Conservation (phyloP, 257 asterid species). For the Gentiana straminea region DNA sequence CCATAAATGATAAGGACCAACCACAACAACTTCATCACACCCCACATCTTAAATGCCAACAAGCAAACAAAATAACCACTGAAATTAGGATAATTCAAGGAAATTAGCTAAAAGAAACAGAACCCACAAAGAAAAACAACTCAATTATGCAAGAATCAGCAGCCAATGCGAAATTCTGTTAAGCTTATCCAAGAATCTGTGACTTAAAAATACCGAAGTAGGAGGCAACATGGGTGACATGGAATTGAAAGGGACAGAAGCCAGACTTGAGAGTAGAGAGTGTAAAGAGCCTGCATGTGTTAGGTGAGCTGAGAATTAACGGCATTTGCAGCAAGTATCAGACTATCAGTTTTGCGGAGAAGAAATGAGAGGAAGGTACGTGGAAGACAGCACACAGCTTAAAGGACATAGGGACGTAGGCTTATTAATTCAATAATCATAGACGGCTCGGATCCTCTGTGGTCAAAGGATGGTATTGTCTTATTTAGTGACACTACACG, state of each 20-base stretch:
- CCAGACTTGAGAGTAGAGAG: background rate
- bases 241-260: constrained; percentile 7
- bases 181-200: constrained; percentile 10
- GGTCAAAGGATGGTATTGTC: too few species aligned
- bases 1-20: background rate
- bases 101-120: background rate
- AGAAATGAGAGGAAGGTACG: background rate
- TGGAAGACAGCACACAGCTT: background rate
- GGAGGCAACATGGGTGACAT: constrained; percentile 9
- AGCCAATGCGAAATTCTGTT: constrained; percentile 1
- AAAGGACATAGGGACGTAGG: too few species aligned
- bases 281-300: constrained; percentile 3
- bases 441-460: too few species aligned
- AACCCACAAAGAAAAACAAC: background rate
- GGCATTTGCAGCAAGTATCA: constrained; percentile 6
- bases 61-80: background rate
- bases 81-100: background rate
- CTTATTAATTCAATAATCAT: too few species aligned
- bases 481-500: too few species aligned
- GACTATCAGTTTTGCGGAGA: background rate
- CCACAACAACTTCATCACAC: background rate
- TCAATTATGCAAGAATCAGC: background rate
- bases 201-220: constrained; percentile 5
- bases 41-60: constrained; percentile 1
- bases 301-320: constrained; percentile 16